A percentile compares a stretch with the other conserved stretches of the same genome.
Conservation (phyloP, 2,329 filamentous ascomycete genomes). For the Alternaria gansuensis region DNA sequence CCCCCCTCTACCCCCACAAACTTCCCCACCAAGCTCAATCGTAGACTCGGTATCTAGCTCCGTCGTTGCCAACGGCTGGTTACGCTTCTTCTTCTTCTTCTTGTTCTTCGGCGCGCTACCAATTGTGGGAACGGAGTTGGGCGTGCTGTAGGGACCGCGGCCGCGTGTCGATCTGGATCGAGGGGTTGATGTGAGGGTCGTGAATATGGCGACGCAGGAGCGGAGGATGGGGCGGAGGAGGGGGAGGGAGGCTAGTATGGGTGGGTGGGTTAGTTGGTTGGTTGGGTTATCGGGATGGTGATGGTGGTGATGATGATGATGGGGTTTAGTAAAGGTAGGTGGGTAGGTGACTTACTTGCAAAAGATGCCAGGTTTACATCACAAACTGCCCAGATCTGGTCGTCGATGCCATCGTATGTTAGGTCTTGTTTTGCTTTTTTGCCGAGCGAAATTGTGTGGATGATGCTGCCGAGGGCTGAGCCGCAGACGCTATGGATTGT, state of each 20-base stretch:
- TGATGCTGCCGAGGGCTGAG: conserved; percentile 32
- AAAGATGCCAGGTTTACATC: conserved; percentile 38
- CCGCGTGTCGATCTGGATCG: not conserved
- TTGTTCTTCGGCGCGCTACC: conserved; percentile 17
- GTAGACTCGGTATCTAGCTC: conserved; percentile 22
- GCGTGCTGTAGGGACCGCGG: conserved; percentile 13
- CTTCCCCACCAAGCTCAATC: conserved; percentile 24
- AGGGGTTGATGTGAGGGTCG: conserved; percentile 11
- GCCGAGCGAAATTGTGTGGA: conserved; percentile 28
- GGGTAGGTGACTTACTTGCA: conserved; percentile 22
- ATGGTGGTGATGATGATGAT: too few species aligned
- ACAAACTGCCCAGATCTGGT: conserved; percentile 39
- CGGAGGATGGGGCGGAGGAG: conserved; percentile 34
- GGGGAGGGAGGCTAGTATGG: conserved; percentile 34
- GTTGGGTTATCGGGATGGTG: not conserved
- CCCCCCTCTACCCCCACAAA: not conserved
- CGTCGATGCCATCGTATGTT: conserved; percentile 33
- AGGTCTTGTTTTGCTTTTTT: conserved; percentile 27
- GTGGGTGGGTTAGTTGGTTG: not conserved
- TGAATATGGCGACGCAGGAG: conserved; percentile 26
- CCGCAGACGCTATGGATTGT: conserved; percentile 23
- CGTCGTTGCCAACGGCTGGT: not conserved
- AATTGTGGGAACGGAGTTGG: conserved; percentile 20
- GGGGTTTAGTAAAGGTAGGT: not conserved
- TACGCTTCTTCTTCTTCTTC: not conserved